Conservation (phyloP, 2,329 filamentous ascomycete genomes). For the Pseudogymnoascus sp. region DNA sequence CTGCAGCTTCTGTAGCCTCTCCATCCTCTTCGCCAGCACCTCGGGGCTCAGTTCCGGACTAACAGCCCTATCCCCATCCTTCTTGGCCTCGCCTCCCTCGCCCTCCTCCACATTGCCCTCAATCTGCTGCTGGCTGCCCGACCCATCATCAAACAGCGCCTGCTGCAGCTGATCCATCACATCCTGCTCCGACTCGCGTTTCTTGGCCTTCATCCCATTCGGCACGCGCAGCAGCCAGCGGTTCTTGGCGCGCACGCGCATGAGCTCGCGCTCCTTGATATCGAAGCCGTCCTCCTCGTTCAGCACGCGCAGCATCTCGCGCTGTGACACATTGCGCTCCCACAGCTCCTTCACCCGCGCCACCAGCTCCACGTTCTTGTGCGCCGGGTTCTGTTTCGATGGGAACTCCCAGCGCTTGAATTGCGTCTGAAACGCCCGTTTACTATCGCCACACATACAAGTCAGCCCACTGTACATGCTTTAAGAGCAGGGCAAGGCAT, state of each 20-base stretch:
- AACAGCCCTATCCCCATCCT: slow-evolving; percentile 17
- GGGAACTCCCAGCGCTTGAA: slow-evolving; percentile 77
- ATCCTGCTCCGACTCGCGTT: slow-evolving; percentile 27
- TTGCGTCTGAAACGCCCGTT: slow-evolving; percentile 68
- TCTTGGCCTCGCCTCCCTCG: slow-evolving; percentile 17
- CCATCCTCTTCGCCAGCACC: slow-evolving; percentile 44
- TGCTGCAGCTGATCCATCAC: slow-evolving; percentile 28
- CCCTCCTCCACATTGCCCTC: slow-evolving; percentile 21
- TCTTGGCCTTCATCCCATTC: slow-evolving; percentile 47
- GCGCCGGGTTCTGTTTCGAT: slow-evolving; percentile 62
- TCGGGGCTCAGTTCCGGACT: slow-evolving; percentile 37
- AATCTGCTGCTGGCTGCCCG: slow-evolving; percentile 14
- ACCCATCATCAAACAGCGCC: slow-evolving; percentile 27
- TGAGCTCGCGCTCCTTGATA: slow-evolving; percentile 64
- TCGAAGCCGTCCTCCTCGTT: slow-evolving; percentile 63
- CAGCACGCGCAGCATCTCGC: slow-evolving; percentile 65
- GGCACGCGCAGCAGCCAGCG: slow-evolving; percentile 58
- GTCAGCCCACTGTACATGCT: slow-evolving; percentile 17
- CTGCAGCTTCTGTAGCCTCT: slow-evolving; percentile 47
- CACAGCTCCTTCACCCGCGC: slow-evolving; percentile 68
- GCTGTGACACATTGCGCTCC: slow-evolving; percentile 65
- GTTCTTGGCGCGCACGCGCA: slow-evolving; percentile 62
- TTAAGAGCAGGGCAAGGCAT: background rate
- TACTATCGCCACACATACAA: slow-evolving; percentile 40
- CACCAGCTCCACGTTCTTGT: slow-evolving; percentile 62